A percentile compares a stretch with the other conserved stretches of the same genome.
These are phyloP conservation scores for Irpex sp. DNA, from an alignment of 1,284 basidiomycete genomes.

Conservation along the genomic window DNA sequence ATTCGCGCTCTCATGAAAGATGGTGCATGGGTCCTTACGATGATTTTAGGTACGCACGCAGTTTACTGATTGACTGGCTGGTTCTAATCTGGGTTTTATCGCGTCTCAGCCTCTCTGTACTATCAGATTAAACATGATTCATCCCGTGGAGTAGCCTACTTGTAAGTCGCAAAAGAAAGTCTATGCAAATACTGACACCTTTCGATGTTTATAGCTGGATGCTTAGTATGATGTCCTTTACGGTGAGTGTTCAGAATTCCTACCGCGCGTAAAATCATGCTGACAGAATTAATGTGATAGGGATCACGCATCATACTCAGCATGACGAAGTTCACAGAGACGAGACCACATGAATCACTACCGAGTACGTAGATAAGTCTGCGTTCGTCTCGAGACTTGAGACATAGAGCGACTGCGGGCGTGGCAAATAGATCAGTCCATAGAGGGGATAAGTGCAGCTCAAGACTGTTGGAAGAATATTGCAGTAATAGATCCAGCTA, in stretches of 20 bases:
- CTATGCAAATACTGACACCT: not conserved
- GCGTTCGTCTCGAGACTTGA: too few relatives aligned
- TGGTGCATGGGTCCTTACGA: conserved; percentile 36
- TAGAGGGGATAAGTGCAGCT: not conserved
- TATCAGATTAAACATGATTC: too few relatives aligned
- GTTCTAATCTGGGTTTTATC: not conserved
- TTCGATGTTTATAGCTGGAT: conserved; percentile 10
- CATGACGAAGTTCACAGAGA: conserved; percentile 4
- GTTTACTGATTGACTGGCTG: not conserved
- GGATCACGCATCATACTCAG: conserved; percentile 18
- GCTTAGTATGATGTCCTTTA: conserved; percentile 11
- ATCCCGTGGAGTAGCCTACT: too few relatives aligned
- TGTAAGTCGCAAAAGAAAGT: too few relatives aligned
- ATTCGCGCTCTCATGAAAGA: conserved; percentile 29
- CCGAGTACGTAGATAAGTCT: not conserved
- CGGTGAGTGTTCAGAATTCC: conserved; percentile 6
- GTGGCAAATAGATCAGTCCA: too few relatives aligned
- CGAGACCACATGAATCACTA: not conserved
- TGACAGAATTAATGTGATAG: conserved; percentile 1
- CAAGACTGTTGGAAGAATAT: not conserved
- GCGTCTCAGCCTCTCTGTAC: too few relatives aligned
- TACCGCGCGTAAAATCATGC: too few relatives aligned
- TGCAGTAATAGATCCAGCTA: not conserved
- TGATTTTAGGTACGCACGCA: conserved; percentile 17
- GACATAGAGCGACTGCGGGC: too few relatives aligned